Evolutionary conservation across 2,329 filamentous ascomycete genomes (phyloP), one percentile per base, ranked within the genome.

Genomic region (Annulohypoxylon truncatum): DNA sequence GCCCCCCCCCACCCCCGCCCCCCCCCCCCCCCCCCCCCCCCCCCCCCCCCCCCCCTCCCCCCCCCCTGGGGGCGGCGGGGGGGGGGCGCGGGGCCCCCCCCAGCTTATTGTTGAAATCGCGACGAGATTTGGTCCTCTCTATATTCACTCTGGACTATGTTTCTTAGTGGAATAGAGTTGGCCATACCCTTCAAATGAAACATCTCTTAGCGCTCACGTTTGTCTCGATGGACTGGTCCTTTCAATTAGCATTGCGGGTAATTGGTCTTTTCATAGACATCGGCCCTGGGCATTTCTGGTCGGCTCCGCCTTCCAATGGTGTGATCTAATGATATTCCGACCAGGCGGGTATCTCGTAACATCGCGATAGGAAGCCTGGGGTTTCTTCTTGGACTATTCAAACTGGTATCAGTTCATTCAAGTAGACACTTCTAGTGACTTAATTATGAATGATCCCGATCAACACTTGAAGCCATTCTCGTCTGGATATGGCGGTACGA

Each of bases 251-350:
- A 26, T 66, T 28, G 56, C 54, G 18, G 47, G 63, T 8, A 42
- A 47, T 8, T 69, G 48, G 26, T 60, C 59, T 62, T 53, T 63
- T 65, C 18, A 50, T 54, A 38, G 52, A 38, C 6, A n/a, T n/a
- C n/a, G 31, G 10, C 31, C 31, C 31, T 42, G 40, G 51, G 53
- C 35, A 5, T 70, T 70, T 47, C 38, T 71, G 20, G 28, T 69
- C 31, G 62, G 70, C 8, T 59, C 66, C 52, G n/a, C 71, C 6
- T 4, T 6, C n/a, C n/a, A 38, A 18, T 38, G n/a, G 35, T 38
- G 35, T 38, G 35, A 38, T 38, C 9, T 8, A 18, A 38, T 72
- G 70, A 69, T 61, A 28, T 72, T 73, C 33, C 64, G 70, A 58
- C 51, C 60, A 15, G 59, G 60, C 38, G 35, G 35, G 7, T 38